phyloP scores from a whole-genome alignment of 148 eudicot genomes.

The Rhododendron williamsianum region DNA sequence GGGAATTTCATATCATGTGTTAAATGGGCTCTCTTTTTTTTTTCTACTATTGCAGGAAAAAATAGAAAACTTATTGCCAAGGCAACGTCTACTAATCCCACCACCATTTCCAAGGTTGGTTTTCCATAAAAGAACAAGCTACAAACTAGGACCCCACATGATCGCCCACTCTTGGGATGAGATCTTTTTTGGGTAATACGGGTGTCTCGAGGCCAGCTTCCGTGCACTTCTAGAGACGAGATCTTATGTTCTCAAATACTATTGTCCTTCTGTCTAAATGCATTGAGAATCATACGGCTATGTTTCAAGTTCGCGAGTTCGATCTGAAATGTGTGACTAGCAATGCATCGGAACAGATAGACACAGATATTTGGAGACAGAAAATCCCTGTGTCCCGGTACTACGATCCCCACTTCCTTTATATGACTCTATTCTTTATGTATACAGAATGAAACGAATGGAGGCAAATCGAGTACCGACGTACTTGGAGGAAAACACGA shows the following conservation, averaged over 20 bases:
- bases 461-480: slow-evolving; percentile 1
- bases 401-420: not conserved
- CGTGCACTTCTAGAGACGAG: not conserved
- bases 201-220: too few species aligned
- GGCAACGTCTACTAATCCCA: not conserved
- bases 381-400: not conserved
- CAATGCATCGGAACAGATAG: not conserved
- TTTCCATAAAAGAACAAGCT: not conserved
- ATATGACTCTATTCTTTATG: not conserved
- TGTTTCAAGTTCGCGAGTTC: not conserved
- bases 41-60: not conserved
- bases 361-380: not conserved
- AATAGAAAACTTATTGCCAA: not conserved
- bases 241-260: not conserved
- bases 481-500: not conserved
- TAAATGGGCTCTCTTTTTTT: not conserved
- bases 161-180: not conserved
- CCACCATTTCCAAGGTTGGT: not conserved
- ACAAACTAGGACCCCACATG: not conserved
- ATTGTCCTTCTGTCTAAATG: not conserved
- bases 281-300: not conserved
- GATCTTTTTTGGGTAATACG: too few species aligned
- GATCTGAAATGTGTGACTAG: not conserved
- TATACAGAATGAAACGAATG: not conserved
- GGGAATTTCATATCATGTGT: not conserved